These are phyloP conservation scores for Peniophora sp. DNA, from an alignment of 1,284 basidiomycete genomes.

Conservation along the genomic window DNA sequence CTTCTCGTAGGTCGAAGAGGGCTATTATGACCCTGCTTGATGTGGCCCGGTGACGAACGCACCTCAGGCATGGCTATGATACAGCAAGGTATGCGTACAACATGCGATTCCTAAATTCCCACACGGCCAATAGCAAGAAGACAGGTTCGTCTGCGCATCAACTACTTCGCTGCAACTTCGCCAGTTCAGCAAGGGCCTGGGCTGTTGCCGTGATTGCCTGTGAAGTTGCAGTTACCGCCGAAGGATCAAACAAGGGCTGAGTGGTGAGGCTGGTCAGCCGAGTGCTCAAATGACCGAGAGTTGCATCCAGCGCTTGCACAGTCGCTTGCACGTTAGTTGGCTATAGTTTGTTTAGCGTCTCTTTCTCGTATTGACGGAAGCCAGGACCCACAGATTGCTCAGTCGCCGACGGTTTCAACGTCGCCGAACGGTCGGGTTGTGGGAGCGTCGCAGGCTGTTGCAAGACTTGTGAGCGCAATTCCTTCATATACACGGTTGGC, in stretches of 20 bases:
- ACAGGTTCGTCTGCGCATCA: no score
- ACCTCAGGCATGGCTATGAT: no score
- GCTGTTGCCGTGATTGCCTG: slow-evolving; percentile 63
- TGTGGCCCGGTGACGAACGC: no score
- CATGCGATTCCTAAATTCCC: slow-evolving; percentile 11
- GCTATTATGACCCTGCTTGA: no score
- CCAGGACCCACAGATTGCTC: no score
- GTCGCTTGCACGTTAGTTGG: slow-evolving; percentile 15
- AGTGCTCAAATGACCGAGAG: slow-evolving; percentile 46
- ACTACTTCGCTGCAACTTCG: slow-evolving; percentile 28
- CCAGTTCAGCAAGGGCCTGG: slow-evolving; percentile 53
- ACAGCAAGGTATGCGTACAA: no score
- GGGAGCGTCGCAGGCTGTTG: not conserved
- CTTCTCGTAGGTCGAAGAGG: not conserved
- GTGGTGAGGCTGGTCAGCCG: slow-evolving; percentile 39
- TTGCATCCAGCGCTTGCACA: slow-evolving; percentile 40
- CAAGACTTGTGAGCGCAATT: no score
- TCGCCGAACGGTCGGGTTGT: not conserved
- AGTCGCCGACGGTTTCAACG: not conserved
- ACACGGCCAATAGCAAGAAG: slow-evolving; percentile 2
- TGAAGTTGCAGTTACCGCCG: slow-evolving; percentile 50
- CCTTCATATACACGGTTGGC: no score
- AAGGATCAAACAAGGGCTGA: slow-evolving; percentile 35
- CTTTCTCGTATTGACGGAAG: no score
- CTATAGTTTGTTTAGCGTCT: no score